A percentile compares a stretch with the other conserved stretches of the same genome.
Conservation (phyloP, 2,329 filamentous ascomycete genomes). For the Fusarium veterinarium region DNA sequence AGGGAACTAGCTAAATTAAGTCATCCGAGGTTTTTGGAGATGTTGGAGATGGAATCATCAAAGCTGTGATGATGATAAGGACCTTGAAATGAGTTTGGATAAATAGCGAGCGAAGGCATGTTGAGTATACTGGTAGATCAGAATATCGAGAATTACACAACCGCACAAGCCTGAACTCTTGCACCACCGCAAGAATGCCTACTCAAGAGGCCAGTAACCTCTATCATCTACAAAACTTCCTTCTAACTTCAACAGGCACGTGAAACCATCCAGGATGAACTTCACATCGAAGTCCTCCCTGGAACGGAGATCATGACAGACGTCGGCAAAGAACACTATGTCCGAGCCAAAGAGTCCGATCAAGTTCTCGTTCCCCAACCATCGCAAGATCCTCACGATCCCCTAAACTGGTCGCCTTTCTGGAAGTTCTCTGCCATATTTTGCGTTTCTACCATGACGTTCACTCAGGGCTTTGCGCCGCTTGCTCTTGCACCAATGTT, state of each 20-base stretch:
- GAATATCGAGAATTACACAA: neutral
- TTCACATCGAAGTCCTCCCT: conserved; percentile 28
- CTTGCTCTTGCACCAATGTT: conserved; percentile 11
- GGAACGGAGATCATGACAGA: conserved; percentile 37
- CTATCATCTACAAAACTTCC: no score
- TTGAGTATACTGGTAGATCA: fast-evolving
- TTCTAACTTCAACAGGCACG: neutral
- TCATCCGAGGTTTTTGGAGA: neutral
- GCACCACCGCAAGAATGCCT: neutral
- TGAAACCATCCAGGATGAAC: conserved; percentile 25
- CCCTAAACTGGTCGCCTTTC: conserved; percentile 1
- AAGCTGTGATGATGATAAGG: fast-evolving
- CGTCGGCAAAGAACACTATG: conserved; percentile 29
- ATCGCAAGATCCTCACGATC: conserved; percentile 3
- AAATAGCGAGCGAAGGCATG: neutral
- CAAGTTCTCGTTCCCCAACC: conserved; percentile 33
- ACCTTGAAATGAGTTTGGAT: neutral
- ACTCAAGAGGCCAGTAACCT: neutral
- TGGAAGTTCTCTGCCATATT: conserved; percentile 15
- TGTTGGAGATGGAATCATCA: neutral
- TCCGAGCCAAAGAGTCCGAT: conserved; percentile 24
- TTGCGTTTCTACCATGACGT: conserved; percentile 2
- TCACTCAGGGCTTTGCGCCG: conserved; percentile 3
- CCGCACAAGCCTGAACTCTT: fast-evolving
- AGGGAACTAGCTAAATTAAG: fast-evolving